phyloP scores from a whole-genome alignment of 371 early-diverging fungal species.

The Actinomucor elegans region DNA sequence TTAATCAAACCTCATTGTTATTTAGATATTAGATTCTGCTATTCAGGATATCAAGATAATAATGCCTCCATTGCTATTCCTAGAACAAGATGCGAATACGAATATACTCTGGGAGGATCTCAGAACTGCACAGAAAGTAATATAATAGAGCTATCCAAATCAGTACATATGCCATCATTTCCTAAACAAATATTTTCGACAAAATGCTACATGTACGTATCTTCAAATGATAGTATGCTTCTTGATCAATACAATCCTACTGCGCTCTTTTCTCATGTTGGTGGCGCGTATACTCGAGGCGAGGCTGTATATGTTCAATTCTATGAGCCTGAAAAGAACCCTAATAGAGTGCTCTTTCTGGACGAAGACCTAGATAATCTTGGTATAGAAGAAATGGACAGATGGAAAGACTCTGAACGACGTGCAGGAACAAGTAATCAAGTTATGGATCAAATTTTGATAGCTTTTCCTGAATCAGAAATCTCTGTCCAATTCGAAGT shows the following conservation, averaged over 20 bases:
- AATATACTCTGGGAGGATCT: too few relatives aligned
- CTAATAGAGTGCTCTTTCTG: neutral
- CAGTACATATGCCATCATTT: neutral
- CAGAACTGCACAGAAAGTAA: too few relatives aligned
- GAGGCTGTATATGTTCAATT: too few relatives aligned
- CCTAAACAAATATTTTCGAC: neutral
- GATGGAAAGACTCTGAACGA: neutral
- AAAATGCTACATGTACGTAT: neutral
- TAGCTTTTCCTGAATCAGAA: neutral
- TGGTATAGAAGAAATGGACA: neutral
- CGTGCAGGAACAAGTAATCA: neutral
- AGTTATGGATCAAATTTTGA: neutral
- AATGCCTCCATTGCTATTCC: too few relatives aligned
- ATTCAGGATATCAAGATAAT: too few relatives aligned
- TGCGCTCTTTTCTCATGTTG: too few relatives aligned
- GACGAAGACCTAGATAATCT: neutral
- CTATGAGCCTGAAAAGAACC: neutral
- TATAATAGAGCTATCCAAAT: too few relatives aligned
- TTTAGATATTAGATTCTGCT: neutral
- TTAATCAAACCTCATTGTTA: too few relatives aligned
- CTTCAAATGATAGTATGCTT: too few relatives aligned
- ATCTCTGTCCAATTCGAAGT: neutral
- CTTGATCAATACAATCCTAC: too few relatives aligned
- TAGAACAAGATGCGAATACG: too few relatives aligned
- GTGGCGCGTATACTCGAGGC: too few relatives aligned